Evolutionary conservation across 805 yeast species (phyloP).

Genomic region (Ogataea methanolica): DNA sequence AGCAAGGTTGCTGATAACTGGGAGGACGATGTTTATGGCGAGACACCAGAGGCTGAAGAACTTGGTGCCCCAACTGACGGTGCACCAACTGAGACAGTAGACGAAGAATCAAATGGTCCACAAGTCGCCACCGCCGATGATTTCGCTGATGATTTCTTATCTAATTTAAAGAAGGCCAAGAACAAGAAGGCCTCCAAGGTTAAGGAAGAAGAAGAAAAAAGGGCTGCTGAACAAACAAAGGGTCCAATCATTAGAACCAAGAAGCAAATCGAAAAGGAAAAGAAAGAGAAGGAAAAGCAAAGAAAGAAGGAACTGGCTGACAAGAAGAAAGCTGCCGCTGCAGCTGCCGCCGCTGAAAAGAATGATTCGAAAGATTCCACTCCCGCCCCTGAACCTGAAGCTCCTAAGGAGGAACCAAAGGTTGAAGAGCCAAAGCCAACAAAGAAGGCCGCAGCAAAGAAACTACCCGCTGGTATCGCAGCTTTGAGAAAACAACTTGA

Average conservation of each 20-base stretch:
- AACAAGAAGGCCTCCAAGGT: constrained; percentile 69
- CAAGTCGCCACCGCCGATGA: constrained; percentile 37
- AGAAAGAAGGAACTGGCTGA: constrained; percentile 87
- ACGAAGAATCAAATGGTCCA: constrained; percentile 23
- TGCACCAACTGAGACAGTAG: constrained; percentile 24
- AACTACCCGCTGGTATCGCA: constrained; percentile 86
- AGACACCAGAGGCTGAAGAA: constrained; percentile 50
- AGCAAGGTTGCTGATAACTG: constrained; percentile 69
- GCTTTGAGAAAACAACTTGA: constrained; percentile 89
- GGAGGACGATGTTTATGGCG: constrained; percentile 69
- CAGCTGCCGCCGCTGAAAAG: constrained; percentile 4
- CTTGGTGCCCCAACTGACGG: constrained; percentile 32
- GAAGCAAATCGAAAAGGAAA: constrained; percentile 92
- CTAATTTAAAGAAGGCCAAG: constrained; percentile 76
- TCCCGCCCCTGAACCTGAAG: constrained; percentile 28
- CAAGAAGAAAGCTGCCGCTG: constrained; percentile 62
- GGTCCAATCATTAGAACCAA: constrained; percentile 80
- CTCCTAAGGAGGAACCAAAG: constrained; percentile 39
- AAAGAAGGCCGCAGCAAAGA: constrained; percentile 46
- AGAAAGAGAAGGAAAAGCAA: constrained; percentile 88
- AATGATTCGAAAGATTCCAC: constrained; percentile 12
- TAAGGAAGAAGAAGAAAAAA: constrained; percentile 52
- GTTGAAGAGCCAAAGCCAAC: constrained; percentile 33
- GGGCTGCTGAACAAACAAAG: constrained; percentile 12
- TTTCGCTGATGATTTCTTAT: constrained; percentile 67